Conservation (phyloP, 2,329 filamentous ascomycete species). For the Pseudogymnoascus sp. region DNA sequence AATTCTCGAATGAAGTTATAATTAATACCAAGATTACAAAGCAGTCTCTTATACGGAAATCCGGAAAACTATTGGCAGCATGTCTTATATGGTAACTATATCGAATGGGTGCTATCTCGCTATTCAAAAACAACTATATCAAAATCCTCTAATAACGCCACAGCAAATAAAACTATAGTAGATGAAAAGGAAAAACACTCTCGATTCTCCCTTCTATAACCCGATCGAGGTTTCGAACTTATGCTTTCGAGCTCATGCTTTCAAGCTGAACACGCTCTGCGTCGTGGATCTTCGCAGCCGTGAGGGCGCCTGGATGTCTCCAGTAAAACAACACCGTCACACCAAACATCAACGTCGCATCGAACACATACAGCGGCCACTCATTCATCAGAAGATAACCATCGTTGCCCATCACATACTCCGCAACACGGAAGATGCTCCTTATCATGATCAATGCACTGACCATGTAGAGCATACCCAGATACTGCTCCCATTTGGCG, state of each 20-base stretch:
- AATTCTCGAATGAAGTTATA: background rate
- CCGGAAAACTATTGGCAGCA: background rate
- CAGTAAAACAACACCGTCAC: constrained; percentile 33
- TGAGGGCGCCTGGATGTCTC: constrained; percentile 28
- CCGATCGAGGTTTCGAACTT: background rate
- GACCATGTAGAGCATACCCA: constrained; percentile 38
- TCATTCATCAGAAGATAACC: constrained; percentile 40
- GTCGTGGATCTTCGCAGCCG: background rate
- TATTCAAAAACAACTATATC: background rate
- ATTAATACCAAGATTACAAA: background rate
- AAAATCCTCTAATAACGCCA: background rate
- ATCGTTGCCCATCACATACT: constrained; percentile 39
- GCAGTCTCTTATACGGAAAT: background rate
- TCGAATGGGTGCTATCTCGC: background rate
- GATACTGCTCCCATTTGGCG: constrained; percentile 30
- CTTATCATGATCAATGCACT: constrained; percentile 42
- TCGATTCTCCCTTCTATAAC: background rate
- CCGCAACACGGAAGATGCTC: constrained; percentile 41
- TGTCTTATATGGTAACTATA: background rate
- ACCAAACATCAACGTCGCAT: constrained; percentile 37
- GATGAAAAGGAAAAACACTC: background rate
- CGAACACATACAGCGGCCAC: constrained; percentile 40
- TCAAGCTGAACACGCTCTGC: background rate
- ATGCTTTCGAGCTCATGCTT: background rate
- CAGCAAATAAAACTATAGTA: background rate